Conservation (phyloP, 2,329 filamentous ascomycete genomes). For the Myotisia sp. region DNA sequence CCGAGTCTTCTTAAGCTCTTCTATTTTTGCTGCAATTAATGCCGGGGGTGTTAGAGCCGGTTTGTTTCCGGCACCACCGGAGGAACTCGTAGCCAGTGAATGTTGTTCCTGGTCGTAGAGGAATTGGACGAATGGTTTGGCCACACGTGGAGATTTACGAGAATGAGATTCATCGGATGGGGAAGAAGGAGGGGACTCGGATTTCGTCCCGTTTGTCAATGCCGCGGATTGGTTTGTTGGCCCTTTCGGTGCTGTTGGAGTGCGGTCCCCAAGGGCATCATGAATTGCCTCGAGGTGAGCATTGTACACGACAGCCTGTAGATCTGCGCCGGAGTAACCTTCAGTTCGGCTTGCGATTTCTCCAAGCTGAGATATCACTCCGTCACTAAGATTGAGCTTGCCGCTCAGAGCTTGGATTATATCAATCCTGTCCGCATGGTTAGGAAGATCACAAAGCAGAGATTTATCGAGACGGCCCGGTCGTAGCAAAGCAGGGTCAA, state of each 20-base stretch:
- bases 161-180: slow-evolving; percentile 13
- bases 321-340: slow-evolving; percentile 84
- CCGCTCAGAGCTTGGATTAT: slow-evolving; percentile 73
- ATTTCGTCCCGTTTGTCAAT: slow-evolving; percentile 16
- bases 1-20: slow-evolving; percentile 59
- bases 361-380: slow-evolving; percentile 48
- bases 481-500: slow-evolving; percentile 81
- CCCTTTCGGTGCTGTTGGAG: slow-evolving; percentile 20
- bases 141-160: slow-evolving; percentile 17
- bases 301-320: slow-evolving; percentile 91
- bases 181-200: neutral
- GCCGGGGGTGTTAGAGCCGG: slow-evolving; percentile 57
- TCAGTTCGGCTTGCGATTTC: slow-evolving; percentile 69
- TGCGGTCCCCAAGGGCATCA: slow-evolving; percentile 57
- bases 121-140: slow-evolving; percentile 58
- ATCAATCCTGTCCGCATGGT: slow-evolving; percentile 65
- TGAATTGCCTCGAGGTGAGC: slow-evolving; percentile 95
- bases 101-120: slow-evolving; percentile 51
- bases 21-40: slow-evolving; percentile 65
- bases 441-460: slow-evolving; percentile 78
- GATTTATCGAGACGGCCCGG: slow-evolving; percentile 90
- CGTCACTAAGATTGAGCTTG: slow-evolving; percentile 59
- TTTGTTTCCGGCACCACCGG: slow-evolving; percentile 26
- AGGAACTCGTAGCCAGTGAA: slow-evolving; percentile 33
- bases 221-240: slow-evolving; percentile 20